Evolutionary conservation across 495 filamentous ascomycete species (phyloP), one percentile per base, ranked within the genome.

Genomic region (Penicillium cosmopolitanum): DNA sequence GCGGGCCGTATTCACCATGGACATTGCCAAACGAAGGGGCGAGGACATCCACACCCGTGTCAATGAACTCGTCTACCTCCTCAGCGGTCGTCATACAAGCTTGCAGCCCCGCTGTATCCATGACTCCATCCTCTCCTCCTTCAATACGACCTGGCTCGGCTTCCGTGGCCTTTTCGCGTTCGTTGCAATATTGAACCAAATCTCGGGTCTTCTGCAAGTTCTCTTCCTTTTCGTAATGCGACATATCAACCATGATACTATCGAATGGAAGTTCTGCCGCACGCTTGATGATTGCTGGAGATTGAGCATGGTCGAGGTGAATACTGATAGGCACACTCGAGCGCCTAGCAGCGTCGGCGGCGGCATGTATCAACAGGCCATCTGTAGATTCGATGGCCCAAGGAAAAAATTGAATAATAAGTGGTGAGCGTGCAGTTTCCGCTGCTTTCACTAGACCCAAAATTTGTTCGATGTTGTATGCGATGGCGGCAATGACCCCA

Each of bases 1-100:
- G 72, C 0, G 83, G 80, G 0, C 87, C 87, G 69, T 91, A 92
- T 58, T 85, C 83, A 9, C 89, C 89, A 69, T 92, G 89, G 19
- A 93, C 84, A 70, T 92, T 92, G 4, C 89, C 89, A 69, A 93
- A 92, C 2, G 88, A 85, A 0, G 89, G 89, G 0, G 89, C 89
- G 9, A 91, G 71, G 77, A 86, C 87, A 70, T 90, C 85, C 47
- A 91, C 89, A 0, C 89, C 89, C 13, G 87, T 89, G 5, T 73
- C 78, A 0, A 89, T 85, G 64, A 92, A 91, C 65, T 87, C 81
- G 61, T 84, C 73, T 11, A 85, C 87, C 64, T 91, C 82, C 63
- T 89, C 87, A 5, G 86, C 80, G 0, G 84, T 90, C 4, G 89
- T 93, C 66, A 91, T 68, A 19, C 89, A 69, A 0, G 79, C 87